These are phyloP conservation scores for Myxozyma geophila DNA, from an alignment of 805 yeast genomes.

Conservation along the genomic window DNA sequence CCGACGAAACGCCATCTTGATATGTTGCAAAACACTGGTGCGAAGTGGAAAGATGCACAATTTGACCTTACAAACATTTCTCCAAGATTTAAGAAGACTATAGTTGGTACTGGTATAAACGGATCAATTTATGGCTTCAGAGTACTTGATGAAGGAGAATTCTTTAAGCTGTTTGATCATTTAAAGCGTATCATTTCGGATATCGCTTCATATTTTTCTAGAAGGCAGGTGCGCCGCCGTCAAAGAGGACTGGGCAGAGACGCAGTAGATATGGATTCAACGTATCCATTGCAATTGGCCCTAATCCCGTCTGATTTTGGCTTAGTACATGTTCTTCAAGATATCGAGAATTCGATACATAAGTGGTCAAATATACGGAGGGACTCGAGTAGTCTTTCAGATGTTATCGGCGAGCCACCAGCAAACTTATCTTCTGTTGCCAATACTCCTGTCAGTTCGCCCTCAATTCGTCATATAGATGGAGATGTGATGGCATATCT, in stretches of 20 bases:
- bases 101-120: conserved; percentile 29
- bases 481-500: conserved; percentile 21
- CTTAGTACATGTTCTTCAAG: conserved; percentile 3
- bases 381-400: neutral
- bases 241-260: neutral
- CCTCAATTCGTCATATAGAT: conserved; percentile 18
- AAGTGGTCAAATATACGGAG: neutral
- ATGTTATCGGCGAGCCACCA: neutral
- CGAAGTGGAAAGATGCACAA: neutral
- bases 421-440: neutral
- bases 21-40: neutral
- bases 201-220: conserved; percentile 7
- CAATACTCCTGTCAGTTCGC: neutral
- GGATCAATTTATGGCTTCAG: conserved; percentile 30
- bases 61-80: neutral
- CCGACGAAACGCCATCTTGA: conserved; percentile 12
- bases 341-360: neutral
- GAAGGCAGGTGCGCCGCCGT: neutral
- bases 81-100: conserved; percentile 15
- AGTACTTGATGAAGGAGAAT: conserved; percentile 22
- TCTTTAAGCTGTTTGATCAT: conserved; percentile 5
- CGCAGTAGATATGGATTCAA: neutral
- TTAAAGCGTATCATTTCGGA: conserved; percentile 2
- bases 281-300: conserved; percentile 22
- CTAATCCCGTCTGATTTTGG: conserved; percentile 14